Evolutionary conservation across 169 alveolate species (phyloP), one percentile per base, ranked within the genome.

Genomic region (Eimeria maxima): DNA sequence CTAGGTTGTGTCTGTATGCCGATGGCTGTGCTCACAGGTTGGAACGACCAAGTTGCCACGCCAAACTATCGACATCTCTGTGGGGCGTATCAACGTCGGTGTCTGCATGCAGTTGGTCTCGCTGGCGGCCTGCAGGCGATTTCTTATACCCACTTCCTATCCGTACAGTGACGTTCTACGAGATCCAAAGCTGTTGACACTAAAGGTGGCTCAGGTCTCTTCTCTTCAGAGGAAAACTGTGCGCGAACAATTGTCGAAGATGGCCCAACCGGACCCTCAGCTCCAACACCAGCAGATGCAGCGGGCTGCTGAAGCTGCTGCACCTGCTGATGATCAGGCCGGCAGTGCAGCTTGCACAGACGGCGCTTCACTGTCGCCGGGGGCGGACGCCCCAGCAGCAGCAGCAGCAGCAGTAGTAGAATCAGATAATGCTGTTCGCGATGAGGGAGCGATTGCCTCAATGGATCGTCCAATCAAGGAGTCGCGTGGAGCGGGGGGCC

Each of bases 91-190:
- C 2, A 63, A 83, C 63, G n/a, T 74, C 50, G 96, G 96, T 45
- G 94, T 93, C 50, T 93, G 83, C 45, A 83, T 33, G 47, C 94
- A 88, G 20, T 81, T 93, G 18, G 73, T 81, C 16, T 93, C 96
- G 27, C 89, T 93, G 55, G 96, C 91, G 29, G 94, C 96, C 38
- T 80, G 94, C 57, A 80, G 87, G 94, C 86, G 73, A 11, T 93
- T 80, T 80, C 60, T 93, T 47, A 24, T 83, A n/a, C 96, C 96
- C 44, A 80, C 81, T 8, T 38, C 76, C 24, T 83, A 67, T 33
- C 96, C 96, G 16, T 93, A 73, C 94, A 83, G 91, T 16, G 69
- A 65, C 67, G 86, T 53, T 38, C 86, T 93, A 50, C 69, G 89
- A 20, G 69, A 83, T 38, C 78, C 96, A 45, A 33, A 60, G 24